Evolutionary conservation across 2,329 filamentous ascomycete genomes (phyloP).

Genomic region (Capronia coronata): DNA sequence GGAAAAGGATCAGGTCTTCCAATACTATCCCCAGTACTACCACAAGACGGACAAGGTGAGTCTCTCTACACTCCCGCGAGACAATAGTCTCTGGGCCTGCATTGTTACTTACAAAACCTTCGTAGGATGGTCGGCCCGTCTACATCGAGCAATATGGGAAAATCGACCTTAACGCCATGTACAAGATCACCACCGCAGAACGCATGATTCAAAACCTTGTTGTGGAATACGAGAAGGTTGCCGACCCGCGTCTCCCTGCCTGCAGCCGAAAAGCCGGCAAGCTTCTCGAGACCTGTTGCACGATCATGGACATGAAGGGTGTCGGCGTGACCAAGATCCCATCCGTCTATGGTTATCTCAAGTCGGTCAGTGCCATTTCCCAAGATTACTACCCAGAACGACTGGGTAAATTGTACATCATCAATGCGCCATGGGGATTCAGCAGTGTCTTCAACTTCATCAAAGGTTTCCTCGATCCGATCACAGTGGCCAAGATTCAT

Average conservation of each 20-base stretch:
- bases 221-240: slow-evolving; percentile 93
- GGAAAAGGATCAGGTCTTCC: slow-evolving; percentile 74
- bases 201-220: slow-evolving; percentile 96
- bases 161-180: slow-evolving; percentile 82
- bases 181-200: slow-evolving; percentile 84
- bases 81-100: not conserved
- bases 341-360: slow-evolving; percentile 82
- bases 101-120: slow-evolving; percentile 3
- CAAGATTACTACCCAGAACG: slow-evolving; percentile 99
- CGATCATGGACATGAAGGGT: slow-evolving; percentile 95
- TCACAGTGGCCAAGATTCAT: slow-evolving; percentile 94
- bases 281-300: slow-evolving; percentile 95
- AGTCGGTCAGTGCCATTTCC: slow-evolving; percentile 76
- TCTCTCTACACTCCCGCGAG: slow-evolving; percentile 3
- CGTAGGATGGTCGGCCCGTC: slow-evolving; percentile 84
- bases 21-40: slow-evolving; percentile 98
- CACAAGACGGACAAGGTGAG: slow-evolving; percentile 64
- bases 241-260: slow-evolving; percentile 86
- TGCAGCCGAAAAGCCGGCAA: slow-evolving; percentile 86
- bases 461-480: slow-evolving; percentile 92
- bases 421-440: slow-evolving; percentile 98
- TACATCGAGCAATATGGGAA: slow-evolving; percentile 96
- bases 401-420: slow-evolving; percentile 89
- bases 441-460: slow-evolving; percentile 75
- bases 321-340: slow-evolving; percentile 75